Percentiles rank a stretch among this genome's conserved stretches.
These are phyloP conservation scores for Acanthamoeba lenticulata DNA, from an alignment of 208 protist species.

Conservation along the genomic window DNA sequence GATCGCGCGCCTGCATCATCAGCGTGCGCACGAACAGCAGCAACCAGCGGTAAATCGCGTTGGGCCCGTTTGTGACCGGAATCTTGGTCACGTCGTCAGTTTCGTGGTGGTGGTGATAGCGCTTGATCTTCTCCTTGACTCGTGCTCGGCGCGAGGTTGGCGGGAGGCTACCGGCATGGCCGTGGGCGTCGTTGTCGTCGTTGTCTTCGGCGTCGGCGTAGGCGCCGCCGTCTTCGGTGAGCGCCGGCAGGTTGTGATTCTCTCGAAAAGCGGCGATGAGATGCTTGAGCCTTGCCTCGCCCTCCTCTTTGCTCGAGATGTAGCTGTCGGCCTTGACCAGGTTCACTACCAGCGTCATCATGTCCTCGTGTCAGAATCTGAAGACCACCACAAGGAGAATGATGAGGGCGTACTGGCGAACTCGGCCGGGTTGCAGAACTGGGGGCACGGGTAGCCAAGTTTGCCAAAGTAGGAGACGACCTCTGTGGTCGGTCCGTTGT, in stretches of 20 bases:
- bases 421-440: conserved; percentile 71
- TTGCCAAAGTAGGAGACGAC: conserved; percentile 63
- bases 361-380: too few species aligned
- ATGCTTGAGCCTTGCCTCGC: neutral
- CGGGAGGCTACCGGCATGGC: neutral
- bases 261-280: neutral
- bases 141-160: neutral
- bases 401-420: neutral
- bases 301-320: neutral
- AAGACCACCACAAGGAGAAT: too few species aligned
- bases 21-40: neutral
- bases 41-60: neutral
- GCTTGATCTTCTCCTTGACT: too few species aligned
- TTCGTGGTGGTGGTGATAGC: neutral
- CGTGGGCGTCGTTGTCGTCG: neutral
- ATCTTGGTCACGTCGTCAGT: neutral
- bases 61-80: neutral
- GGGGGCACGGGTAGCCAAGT: conserved; percentile 63
- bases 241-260: neutral
- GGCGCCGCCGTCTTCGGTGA: neutral
- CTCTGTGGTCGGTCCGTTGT: conserved; percentile 64
- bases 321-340: conserved; percentile 48
- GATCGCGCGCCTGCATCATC: neutral
- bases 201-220: neutral
- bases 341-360: conserved; percentile 49